Evolutionary conservation across 164 flowering plant genomes (phyloP), one percentile per base, ranked within the genome.

Genomic region (Stephania japonica): DNA sequence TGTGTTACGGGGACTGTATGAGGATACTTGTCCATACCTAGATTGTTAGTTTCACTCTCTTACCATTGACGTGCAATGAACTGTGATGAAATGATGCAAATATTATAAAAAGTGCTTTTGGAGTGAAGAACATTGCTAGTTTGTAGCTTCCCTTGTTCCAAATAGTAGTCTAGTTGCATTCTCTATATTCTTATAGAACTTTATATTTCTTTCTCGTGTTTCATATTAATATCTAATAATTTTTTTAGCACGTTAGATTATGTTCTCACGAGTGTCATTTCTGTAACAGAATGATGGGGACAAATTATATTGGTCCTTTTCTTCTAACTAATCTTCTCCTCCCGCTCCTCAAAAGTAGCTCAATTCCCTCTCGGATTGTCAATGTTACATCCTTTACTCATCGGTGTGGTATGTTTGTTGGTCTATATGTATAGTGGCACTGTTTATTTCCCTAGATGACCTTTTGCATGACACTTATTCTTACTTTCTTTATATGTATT

Each of bases 361-460:
- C 81, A 71, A 70, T 81, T 56, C 96, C 97, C 78, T 83, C 99
- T 19, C 84, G 97, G 70, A 86, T 95, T 68, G 92, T 95, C 70
- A 93, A 93, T 79, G 88, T 95, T 49, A 79, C 96, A 62, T 95
- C 99, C 32, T 93, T 95, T 74, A 93, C 97, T 18, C 99, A 95
- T 86, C 82, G 89, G 75, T 82, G 67, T 82, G 91, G 99, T 72
- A 69, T 76, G 27, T 63, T 68, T 67, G 61, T 59, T 11, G 19
- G 7, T 44, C 38, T 32, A 2, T 32, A 32, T 32, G 38, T 32
- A 32, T 32, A 32, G 4, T 32, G 38, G 38, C 4, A 32, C 38
- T 32, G 38, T 32, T 32, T 32, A 32, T 2, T 32, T 32, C 38
- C 38, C 38, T 32, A 32, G 38, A 32, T 4, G 4, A 32, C 38